Conservation (phyloP, 306 rosid species). For the Medicago truncatula region MtrunA17r5.0-ANR NC_053046.1:29944501-29945000, state of each 20-base stretch:
- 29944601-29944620: conserved; percentile 30
- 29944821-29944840: conserved; percentile 19
- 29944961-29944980: conserved; percentile 17
- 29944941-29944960: neutral
- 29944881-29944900: neutral
- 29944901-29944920: conserved; percentile 32
- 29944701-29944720: conserved; percentile 55
- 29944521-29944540: neutral
- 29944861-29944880: neutral
- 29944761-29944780: conserved; percentile 38
- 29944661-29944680: conserved; percentile 50
- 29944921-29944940: conserved; percentile 36
- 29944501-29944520: neutral
- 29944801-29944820: conserved; percentile 50
- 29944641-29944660: conserved; percentile 28
- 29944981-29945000: conserved; percentile 41
- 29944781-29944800: conserved; percentile 53
- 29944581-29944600: conserved; percentile 11
- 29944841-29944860: conserved; percentile 1
- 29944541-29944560: conserved; percentile 26
- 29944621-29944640: conserved; percentile 21
- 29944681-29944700: conserved; percentile 40
- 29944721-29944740: conserved; percentile 52
- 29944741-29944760: conserved; percentile 45
- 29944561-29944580: conserved; percentile 41